A percentile compares a stretch with the other conserved stretches of the same genome.
phyloP scores from a whole-genome alignment of 1,284 basidiomycete genomes.

The Cystobasidium sp. region DNA sequence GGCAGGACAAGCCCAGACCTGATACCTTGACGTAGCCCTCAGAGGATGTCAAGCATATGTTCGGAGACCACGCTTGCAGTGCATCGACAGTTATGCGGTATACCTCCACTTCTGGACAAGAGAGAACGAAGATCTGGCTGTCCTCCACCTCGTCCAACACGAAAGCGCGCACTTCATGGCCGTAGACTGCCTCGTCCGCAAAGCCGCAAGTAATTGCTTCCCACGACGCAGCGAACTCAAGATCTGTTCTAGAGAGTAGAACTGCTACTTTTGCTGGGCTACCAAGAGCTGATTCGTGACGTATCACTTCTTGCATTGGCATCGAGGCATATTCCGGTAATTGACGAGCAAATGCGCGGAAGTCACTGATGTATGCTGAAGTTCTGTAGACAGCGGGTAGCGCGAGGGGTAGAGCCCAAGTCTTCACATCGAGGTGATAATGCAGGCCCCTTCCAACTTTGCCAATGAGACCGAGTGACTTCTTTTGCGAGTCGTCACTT shows the following conservation, averaged over 20 bases:
- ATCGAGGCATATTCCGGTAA: background rate
- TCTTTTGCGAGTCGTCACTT: background rate
- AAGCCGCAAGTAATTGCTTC: constrained; percentile 47
- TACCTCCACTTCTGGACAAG: constrained; percentile 41
- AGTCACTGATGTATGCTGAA: background rate
- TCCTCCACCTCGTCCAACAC: constrained; percentile 35
- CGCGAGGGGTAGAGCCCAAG: background rate
- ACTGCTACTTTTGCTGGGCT: constrained; percentile 27
- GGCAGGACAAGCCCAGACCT: constrained; percentile 14
- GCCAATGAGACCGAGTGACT: background rate
- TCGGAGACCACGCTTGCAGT: constrained; percentile 14
- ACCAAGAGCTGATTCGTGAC: background rate
- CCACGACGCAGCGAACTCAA: constrained; percentile 1
- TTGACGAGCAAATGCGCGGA: background rate
- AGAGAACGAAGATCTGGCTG: constrained; percentile 10
- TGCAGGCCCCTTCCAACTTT: background rate
- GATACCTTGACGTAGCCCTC: background rate
- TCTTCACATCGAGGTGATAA: background rate
- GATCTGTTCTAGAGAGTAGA: constrained; percentile 46
- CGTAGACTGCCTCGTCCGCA: constrained; percentile 29
- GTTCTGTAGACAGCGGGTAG: background rate
- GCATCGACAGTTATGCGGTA: background rate
- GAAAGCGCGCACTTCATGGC: constrained; percentile 45
- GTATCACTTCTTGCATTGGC: background rate
- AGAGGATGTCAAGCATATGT: constrained; percentile 15